Evolutionary conservation across 768 basidiomycete species (phyloP).

Genomic region (Arthromyces matolae): DNA sequence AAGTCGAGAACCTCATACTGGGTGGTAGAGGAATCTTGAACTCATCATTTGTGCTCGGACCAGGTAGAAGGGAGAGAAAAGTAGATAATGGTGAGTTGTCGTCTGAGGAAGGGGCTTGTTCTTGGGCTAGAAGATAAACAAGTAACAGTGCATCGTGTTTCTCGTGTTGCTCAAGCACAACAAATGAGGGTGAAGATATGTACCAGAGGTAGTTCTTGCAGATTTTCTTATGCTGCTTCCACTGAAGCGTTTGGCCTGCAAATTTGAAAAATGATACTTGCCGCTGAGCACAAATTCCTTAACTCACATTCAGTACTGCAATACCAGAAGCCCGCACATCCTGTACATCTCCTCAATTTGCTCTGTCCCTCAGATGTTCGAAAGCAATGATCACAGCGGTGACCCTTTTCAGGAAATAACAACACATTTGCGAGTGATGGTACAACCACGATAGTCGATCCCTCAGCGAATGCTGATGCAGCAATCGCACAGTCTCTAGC

Average conservation of each 20-base stretch:
- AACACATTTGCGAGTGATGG: conserved; percentile 46
- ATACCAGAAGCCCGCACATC: conserved; percentile 73
- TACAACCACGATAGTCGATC: conserved; percentile 46
- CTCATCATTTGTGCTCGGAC: conserved; percentile 23
- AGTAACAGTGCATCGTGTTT: conserved; percentile 61
- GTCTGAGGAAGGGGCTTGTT: conserved; percentile 20
- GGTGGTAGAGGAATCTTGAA: conserved; percentile 23
- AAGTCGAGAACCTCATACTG: conserved; percentile 30
- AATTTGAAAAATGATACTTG: not conserved
- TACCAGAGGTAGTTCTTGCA: conserved; percentile 57
- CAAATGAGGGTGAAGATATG: conserved; percentile 41
- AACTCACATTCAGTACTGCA: conserved; percentile 60
- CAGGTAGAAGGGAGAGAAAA: conserved; percentile 45
- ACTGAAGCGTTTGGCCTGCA: conserved; percentile 66
- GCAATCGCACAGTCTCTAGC: conserved; percentile 54
- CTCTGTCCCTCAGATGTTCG: conserved; percentile 24
- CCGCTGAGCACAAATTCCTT: not conserved
- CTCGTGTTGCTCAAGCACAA: conserved; percentile 48
- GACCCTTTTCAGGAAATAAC: conserved; percentile 54
- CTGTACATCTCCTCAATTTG: conserved; percentile 53
- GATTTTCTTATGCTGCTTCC: conserved; percentile 68
- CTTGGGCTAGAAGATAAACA: conserved; percentile 54
- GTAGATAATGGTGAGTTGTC: conserved; percentile 25
- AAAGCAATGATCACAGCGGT: conserved; percentile 66
- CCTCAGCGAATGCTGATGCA: conserved; percentile 33